Evolutionary conservation across 2,329 filamentous ascomycete genomes (phyloP).

Genomic region (Chaetomiaceae sp.): DNA sequence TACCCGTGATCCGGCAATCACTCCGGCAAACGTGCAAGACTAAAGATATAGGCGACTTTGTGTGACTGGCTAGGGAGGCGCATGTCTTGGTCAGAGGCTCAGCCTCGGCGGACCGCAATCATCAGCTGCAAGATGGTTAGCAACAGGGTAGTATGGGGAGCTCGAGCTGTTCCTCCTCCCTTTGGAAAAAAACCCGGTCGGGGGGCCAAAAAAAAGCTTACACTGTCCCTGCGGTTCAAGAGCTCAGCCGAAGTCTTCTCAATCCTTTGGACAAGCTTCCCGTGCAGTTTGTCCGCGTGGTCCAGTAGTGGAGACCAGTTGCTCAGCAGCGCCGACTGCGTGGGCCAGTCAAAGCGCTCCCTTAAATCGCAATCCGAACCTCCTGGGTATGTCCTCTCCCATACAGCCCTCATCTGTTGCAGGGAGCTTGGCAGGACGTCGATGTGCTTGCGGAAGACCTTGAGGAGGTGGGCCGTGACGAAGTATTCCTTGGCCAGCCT

Average conservation of each 20-base stretch:
- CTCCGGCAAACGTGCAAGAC: too few species aligned
- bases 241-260: neutral
- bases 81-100: too few species aligned
- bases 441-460: constrained; percentile 1
- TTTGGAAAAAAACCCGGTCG: too few species aligned
- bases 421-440: constrained; percentile 4
- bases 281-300: neutral
- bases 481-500: constrained; percentile 3
- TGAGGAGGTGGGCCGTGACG: constrained; percentile 1
- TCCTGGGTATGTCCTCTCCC: neutral
- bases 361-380: neutral
- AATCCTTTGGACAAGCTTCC: neutral
- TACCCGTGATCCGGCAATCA: too few species aligned
- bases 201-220: neutral
- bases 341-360: neutral
- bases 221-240: constrained; percentile 5
- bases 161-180: too few species aligned
- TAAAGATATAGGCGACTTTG: too few species aligned
- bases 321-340: neutral
- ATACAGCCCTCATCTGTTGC: neutral
- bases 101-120: too few species aligned
- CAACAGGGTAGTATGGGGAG: too few species aligned
- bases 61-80: too few species aligned
- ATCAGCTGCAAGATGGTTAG: neutral
- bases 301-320: constrained; percentile 1